Percentiles rank a stretch among this genome's conserved stretches.
Conservation (phyloP, 1,284 basidiomycete species). For the Papiliotrema fonsecae region DNA sequence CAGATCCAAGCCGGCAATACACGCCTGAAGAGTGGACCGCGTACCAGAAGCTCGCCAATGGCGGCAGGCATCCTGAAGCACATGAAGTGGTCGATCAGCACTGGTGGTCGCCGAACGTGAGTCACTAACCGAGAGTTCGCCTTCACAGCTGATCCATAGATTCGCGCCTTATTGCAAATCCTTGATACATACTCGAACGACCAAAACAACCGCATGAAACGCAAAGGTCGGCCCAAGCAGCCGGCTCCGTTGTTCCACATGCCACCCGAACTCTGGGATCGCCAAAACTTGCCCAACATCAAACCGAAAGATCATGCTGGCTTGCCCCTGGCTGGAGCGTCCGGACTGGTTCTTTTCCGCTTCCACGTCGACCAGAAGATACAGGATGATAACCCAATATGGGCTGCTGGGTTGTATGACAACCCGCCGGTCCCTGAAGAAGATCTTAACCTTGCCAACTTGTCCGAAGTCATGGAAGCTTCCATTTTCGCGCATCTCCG, state of each 20-base stretch:
- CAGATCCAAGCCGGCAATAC: constrained; percentile 37
- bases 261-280: constrained; percentile 37
- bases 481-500: constrained; percentile 24
- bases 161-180: constrained; percentile 27
- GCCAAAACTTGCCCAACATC: constrained; percentile 25
- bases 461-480: constrained; percentile 32
- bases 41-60: constrained; percentile 33
- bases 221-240: constrained; percentile 42
- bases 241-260: constrained; percentile 44
- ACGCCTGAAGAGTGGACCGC: constrained; percentile 42
- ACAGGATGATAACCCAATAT: constrained; percentile 34
- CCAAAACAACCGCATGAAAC: constrained; percentile 21
- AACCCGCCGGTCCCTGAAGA: constrained; percentile 40
- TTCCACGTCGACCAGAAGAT: constrained; percentile 44
- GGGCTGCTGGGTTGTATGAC: constrained; percentile 42
- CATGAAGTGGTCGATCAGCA: constrained; percentile 44
- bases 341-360: constrained; percentile 39
- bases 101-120: constrained; percentile 33
- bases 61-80: constrained; percentile 22
- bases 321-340: constrained; percentile 26
- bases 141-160: constrained; percentile 12
- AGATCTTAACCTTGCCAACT: constrained; percentile 24
- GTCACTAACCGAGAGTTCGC: constrained; percentile 1
- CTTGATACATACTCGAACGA: constrained; percentile 37
- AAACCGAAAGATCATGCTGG: constrained; percentile 35